Conservation (phyloP, 768 basidiomycete species). For the Boletus subcaerulescens region DNA sequence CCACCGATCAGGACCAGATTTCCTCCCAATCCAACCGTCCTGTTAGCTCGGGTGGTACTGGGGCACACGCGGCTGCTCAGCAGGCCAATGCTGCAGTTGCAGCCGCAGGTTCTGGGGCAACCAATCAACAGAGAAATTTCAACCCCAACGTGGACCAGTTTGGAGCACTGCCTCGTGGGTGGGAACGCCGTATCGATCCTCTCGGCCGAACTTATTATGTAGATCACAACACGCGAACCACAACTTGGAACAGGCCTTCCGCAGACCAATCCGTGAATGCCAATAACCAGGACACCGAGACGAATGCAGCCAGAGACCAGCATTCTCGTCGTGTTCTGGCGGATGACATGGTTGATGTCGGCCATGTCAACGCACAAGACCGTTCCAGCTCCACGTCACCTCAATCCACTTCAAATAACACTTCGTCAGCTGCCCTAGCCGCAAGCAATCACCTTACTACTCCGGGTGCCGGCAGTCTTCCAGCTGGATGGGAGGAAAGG, state of each 20-base stretch:
- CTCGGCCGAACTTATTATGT: constrained; percentile 97
- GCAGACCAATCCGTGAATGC: constrained; percentile 71
- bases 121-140: constrained; percentile 72
- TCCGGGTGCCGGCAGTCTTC: constrained; percentile 82
- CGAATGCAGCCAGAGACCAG: constrained; percentile 82
- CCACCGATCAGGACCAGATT: constrained; percentile 29
- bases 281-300: constrained; percentile 69
- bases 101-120: constrained; percentile 39
- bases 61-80: constrained; percentile 16
- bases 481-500: constrained; percentile 98
- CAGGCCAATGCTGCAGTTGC: constrained; percentile 18
- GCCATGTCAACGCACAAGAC: constrained; percentile 41
- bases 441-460: constrained; percentile 51
- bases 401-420: constrained; percentile 29
- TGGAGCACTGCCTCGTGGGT: constrained; percentile 85
- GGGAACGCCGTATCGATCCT: constrained; percentile 97
- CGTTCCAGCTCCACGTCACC: constrained; percentile 37
- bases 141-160: constrained; percentile 94
- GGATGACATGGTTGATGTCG: constrained; percentile 81
- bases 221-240: constrained; percentile 96
- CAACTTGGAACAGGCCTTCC: constrained; percentile 95
- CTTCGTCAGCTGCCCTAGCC: constrained; percentile 48
- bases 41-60: constrained; percentile 32
- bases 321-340: constrained; percentile 81
- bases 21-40: constrained; percentile 33